Conservation (phyloP, 176 grass and related monocot species). For the Aegilops longissima region DNA sequence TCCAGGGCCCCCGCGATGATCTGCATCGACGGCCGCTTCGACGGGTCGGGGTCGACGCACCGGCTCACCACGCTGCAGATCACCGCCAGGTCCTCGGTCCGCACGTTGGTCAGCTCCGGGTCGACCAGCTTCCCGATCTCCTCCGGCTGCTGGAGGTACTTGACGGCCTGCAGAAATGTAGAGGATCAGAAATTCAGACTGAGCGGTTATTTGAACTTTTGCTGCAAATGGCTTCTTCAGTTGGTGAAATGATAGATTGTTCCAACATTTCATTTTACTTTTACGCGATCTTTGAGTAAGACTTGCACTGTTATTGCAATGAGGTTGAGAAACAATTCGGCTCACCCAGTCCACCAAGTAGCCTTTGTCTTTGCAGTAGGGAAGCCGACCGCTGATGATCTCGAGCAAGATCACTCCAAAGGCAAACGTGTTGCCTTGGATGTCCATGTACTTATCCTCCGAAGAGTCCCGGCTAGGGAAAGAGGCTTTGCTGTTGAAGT, state of each 20-base stretch:
- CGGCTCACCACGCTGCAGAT: constrained; percentile 84
- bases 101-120: constrained; percentile 52
- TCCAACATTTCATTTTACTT: neutral
- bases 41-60: constrained; percentile 83
- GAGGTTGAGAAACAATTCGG: neutral
- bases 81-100: constrained; percentile 55
- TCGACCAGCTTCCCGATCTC: constrained; percentile 78
- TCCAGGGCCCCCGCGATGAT: constrained; percentile 72
- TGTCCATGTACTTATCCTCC: constrained; percentile 58
- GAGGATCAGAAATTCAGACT: neutral
- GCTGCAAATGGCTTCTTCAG: neutral
- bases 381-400: constrained; percentile 87
- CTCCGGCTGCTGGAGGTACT: constrained; percentile 76
- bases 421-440: constrained; percentile 75
- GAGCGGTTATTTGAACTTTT: neutral
- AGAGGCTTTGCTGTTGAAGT: constrained; percentile 43
- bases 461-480: constrained; percentile 47
- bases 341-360: constrained; percentile 86
- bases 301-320: neutral
- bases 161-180: constrained; percentile 40
- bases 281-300: neutral
- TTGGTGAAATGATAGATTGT: neutral
- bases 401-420: constrained; percentile 92
- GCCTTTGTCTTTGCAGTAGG: constrained; percentile 90
- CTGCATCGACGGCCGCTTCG: constrained; percentile 89